Conservation (phyloP, 2,329 filamentous ascomycete species). For the Fusarium clavum region DNA sequence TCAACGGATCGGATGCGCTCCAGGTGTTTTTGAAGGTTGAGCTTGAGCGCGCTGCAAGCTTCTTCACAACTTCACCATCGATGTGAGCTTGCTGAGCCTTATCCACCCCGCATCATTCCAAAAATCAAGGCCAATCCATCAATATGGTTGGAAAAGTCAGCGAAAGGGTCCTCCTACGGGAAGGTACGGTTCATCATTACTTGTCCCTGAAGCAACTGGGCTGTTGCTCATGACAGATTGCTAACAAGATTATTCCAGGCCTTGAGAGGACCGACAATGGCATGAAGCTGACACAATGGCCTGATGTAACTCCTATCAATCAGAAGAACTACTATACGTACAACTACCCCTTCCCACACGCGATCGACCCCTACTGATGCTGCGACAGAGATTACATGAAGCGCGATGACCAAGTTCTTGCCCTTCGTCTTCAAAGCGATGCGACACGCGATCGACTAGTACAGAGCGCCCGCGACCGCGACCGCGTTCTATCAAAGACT, state of each 20-base stretch:
- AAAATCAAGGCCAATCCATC: conserved; percentile 24
- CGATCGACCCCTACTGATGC: conserved; percentile 28
- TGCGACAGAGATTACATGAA: conserved; percentile 89
- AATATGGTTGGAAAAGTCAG: conserved; percentile 74
- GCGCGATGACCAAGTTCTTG: conserved; percentile 94
- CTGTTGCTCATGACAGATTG: conserved; percentile 31
- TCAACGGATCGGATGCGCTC: conserved; percentile 41
- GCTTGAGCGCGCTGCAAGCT: conserved; percentile 30
- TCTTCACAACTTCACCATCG: conserved; percentile 30
- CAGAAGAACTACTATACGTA: conserved; percentile 99
- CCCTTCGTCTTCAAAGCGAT: conserved; percentile 88
- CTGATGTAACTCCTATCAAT: conserved; percentile 92
- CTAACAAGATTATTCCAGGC: conserved; percentile 64
- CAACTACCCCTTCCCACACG: neutral
- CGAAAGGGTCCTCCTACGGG: conserved; percentile 71
- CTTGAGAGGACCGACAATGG: conserved; percentile 98
- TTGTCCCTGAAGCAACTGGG: conserved; percentile 9
- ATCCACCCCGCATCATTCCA: conserved; percentile 23
- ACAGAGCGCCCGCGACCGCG: conserved; percentile 86
- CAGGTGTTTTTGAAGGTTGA: conserved; percentile 46
- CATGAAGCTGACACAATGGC: conserved; percentile 95
- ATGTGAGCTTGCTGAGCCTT: conserved; percentile 41
- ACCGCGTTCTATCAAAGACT: conserved; percentile 83
- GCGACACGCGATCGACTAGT: conserved; percentile 86
- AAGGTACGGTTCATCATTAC: conserved; percentile 58